Evolutionary conservation across 208 protist species (phyloP).

Genomic region (Crithidia brevicula): DNA sequence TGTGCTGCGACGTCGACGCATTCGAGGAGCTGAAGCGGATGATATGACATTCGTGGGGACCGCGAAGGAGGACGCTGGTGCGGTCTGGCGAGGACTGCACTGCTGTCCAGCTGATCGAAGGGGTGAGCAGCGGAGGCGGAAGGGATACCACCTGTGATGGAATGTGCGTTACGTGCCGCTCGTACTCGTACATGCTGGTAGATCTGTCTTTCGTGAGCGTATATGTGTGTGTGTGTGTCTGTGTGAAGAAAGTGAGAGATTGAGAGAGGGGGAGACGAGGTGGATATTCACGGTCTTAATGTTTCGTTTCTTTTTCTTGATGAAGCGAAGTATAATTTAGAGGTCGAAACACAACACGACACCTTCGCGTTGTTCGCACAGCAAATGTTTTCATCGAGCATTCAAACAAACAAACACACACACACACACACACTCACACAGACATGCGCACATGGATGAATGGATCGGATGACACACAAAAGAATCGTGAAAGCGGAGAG

Average conservation of each 20-base stretch:
- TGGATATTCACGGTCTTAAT: no score
- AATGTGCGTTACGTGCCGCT: no score
- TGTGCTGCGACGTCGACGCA: neutral
- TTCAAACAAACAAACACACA: neutral
- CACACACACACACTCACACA: neutral
- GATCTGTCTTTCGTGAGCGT: neutral
- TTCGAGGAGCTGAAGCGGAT: conserved; percentile 11
- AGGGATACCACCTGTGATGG: conserved; percentile 22
- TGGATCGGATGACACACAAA: no score
- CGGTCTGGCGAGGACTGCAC: conserved; percentile 32
- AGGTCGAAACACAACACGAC: no score
- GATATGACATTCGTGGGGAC: conserved; percentile 29
- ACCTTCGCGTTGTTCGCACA: no score
- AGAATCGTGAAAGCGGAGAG: no score
- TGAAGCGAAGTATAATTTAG: no score
- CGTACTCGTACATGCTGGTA: no score
- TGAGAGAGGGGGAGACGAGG: no score
- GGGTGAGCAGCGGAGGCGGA: conserved; percentile 15
- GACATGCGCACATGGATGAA: no score
- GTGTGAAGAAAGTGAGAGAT: no score
- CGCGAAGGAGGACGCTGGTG: conserved; percentile 27
- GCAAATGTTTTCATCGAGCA: neutral
- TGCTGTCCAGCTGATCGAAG: conserved; percentile 7
- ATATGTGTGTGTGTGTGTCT: neutral
- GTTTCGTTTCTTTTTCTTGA: no score